Evolutionary conservation across 2,329 filamentous ascomycete species (phyloP), one percentile per base, ranked within the genome.

Genomic region (Aspergillus nomiae): DNA sequence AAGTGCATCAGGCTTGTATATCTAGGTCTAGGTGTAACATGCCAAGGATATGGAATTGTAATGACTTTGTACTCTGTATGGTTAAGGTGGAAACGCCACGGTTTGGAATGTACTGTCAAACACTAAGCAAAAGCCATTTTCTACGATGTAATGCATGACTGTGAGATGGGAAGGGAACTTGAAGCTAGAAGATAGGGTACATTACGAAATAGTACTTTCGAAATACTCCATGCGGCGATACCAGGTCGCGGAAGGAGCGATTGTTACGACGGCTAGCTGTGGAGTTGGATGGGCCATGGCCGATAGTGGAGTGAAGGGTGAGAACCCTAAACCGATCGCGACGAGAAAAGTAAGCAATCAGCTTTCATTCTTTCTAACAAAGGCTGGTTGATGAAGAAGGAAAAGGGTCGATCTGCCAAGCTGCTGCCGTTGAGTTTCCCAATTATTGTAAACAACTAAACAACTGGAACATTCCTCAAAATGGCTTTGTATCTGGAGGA

Each of bases 321-420:
- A 61, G 45, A 61, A 61, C 59, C 50, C 55, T 61, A 61, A 61
- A 61, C 59, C n/a, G 55, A 30, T 41, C 48, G 34, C 58, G 34
- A 59, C 26, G 21, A 32, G 28, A 38, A 12, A 51, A 51, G 10
- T 30, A 53, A 59, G 48, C 58, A 59, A 51, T 51, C 32, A 41
- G 28, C 30, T 10, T 12, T 9, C n/a, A 55, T 16, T 55, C 51
- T 19, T 55, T 38, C 7, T 2, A 38, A 48, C 30, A 26, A 55
- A 28, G 51, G 11, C 30, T 34, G 30, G 30, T n/a, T 43, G 19
- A 34, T 34, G 16, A 51, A 51, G 28, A 28, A 12, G 28, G 19
- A 45, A 59, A 26, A 34, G 24, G 32, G 6, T 36, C 16, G 36
- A 41, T 43, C 51, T 38, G n/a, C 24, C 34, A 14, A 9, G 30